Evolutionary conservation across 2,329 filamentous ascomycete species (phyloP).

Genomic region (Xylariaceae sp.): DNA sequence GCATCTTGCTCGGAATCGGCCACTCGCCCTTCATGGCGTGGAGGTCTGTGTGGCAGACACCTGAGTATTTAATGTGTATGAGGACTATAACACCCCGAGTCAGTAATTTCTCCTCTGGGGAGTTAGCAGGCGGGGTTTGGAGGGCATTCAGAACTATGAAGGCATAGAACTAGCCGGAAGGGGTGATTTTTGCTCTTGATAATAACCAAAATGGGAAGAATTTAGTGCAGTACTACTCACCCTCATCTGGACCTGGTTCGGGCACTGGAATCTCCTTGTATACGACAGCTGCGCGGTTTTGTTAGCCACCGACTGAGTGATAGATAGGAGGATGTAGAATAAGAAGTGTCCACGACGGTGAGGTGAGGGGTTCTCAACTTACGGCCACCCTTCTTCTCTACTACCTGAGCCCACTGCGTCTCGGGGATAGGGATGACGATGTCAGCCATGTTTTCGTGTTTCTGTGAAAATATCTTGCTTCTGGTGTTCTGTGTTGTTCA

Average conservation of each 20-base stretch:
- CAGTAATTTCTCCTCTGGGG: too few relatives aligned
- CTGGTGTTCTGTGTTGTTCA: neutral
- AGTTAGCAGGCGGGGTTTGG: too few relatives aligned
- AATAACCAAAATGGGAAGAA: too few relatives aligned
- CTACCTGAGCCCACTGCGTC: conserved; percentile 90
- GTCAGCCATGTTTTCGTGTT: conserved; percentile 11
- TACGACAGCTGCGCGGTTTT: conserved; percentile 55
- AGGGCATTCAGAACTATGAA: too few relatives aligned
- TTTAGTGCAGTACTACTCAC: too few relatives aligned
- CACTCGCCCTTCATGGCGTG: conserved; percentile 87
- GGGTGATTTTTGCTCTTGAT: too few relatives aligned
- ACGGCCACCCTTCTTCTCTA: conserved; percentile 80
- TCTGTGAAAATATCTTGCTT: neutral
- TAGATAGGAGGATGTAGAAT: too few relatives aligned
- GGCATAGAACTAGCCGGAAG: too few relatives aligned
- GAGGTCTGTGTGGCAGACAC: conserved; percentile 88
- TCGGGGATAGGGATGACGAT: conserved; percentile 65
- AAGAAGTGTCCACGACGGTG: neutral
- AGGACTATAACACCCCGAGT: too few relatives aligned
- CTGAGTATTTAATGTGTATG: conserved; percentile 87
- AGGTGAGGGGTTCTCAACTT: conserved; percentile 44
- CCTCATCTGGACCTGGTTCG: conserved; percentile 83
- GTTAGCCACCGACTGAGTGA: too few relatives aligned
- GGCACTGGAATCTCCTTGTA: conserved; percentile 85
- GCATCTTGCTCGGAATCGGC: conserved; percentile 82